Base-by-base conservation (phyloP, 1,284 basidiomycete genomes). In the Coniophora puteana region DNA sequence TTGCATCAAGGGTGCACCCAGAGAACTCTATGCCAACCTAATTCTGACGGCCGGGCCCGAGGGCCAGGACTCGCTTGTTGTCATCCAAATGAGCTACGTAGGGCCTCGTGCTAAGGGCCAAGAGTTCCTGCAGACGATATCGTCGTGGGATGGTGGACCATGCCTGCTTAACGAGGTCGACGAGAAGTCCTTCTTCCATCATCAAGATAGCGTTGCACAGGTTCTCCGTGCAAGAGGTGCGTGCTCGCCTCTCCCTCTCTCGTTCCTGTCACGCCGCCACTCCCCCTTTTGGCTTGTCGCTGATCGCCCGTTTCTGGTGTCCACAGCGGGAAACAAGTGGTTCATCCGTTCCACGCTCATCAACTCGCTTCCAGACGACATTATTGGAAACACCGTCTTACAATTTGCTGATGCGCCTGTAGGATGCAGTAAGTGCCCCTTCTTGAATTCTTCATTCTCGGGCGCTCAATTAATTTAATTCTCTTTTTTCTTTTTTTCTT, bases 151-250 rank as follows among this genome's bases (percentile, higher is more conserved):
- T 27, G 91, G 86, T 34, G 85, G 85, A 52, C 63, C 67, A 36
- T 89, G 89, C 53, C 58, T 93, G 40, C 69, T 95, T 44, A 92
- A 93, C 51, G 92, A 94, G 59, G 88, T 95, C 2, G 74, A 87
- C 48, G 92, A 93, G 63, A 88, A 93, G 59, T 85, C 79, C 42
- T 94, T 92, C 62, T 63, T 91, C 46, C 76, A 81, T 52, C 92
- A 95, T 60, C 93, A 95, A 62, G 85, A 93, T 51, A 91, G 89
- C 44, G 82, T 94, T 4, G 89, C 90, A 11, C 89, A 93, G 61
- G 85, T 94, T 8, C 63, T 95, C 43, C 80, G 87, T 50, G 89
- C 84, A 17, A 89, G 85, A 59, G 76, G 85, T 80, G 50, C 41
- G 70, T 57, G 16, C 10, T 21, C 13, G 7, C 28, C 5, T 36